Conservation (phyloP, 345 rosid species). For the Eucalyptus curtisii region DNA sequence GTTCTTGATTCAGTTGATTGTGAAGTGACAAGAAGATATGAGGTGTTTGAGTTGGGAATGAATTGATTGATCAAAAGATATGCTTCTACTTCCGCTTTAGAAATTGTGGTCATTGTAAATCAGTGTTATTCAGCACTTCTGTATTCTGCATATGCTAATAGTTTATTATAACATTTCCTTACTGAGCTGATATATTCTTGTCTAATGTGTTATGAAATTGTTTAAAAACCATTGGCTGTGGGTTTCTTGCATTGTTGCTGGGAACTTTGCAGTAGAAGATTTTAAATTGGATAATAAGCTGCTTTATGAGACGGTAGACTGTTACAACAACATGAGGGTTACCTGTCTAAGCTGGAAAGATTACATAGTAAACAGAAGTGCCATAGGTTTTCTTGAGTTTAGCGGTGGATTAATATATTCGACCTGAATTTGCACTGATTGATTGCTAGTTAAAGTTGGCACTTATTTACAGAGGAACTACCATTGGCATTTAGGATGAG, state of each 20-base stretch:
- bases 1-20: neutral
- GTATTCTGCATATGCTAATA: neutral
- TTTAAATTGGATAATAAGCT: neutral
- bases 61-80: neutral
- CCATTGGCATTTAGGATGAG: neutral
- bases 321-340: neutral
- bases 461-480: neutral
- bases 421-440: neutral
- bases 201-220: neutral
- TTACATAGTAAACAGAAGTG: neutral
- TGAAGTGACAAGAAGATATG: neutral
- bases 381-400: neutral
- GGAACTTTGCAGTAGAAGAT: neutral
- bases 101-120: neutral
- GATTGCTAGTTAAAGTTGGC: neutral
- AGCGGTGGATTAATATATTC: neutral
- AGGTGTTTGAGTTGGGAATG: neutral
- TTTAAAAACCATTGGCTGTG: neutral
- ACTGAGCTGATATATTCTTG: neutral
- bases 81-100: neutral
- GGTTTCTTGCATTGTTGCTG: neutral
- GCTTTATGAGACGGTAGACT: neutral
- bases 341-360: neutral
- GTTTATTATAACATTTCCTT: neutral
- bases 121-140: neutral